These are phyloP conservation scores for Globisporangium alternatum DNA, from an alignment of 352 stramenopile genomes.

Conservation along the genomic window DNA sequence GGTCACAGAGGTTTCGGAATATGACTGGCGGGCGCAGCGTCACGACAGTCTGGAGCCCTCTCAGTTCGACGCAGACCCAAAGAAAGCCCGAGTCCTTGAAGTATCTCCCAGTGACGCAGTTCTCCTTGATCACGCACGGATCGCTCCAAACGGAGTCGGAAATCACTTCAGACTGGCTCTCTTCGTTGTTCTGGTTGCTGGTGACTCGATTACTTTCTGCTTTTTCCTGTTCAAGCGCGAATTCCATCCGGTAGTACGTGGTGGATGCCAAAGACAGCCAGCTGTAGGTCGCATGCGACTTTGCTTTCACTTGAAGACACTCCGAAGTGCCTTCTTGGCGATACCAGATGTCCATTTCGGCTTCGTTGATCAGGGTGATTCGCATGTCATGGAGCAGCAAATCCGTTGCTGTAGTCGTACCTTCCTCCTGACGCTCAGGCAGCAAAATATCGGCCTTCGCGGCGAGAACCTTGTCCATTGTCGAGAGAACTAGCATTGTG, in stretches of 20 bases:
- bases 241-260: slow-evolving; percentile 54
- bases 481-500: slow-evolving; percentile 58
- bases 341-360: slow-evolving; percentile 49
- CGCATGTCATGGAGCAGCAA: slow-evolving; percentile 54
- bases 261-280: slow-evolving; percentile 55
- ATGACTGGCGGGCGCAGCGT: slow-evolving; percentile 46
- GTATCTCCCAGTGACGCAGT: slow-evolving; percentile 51
- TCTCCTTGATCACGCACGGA: slow-evolving; percentile 62
- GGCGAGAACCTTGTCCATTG: slow-evolving; percentile 45
- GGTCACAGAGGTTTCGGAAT: slow-evolving; percentile 44
- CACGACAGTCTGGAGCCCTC: slow-evolving; percentile 53
- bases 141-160: slow-evolving; percentile 46
- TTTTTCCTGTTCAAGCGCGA: slow-evolving; percentile 34
- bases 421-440: not conserved
- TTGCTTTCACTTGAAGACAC: slow-evolving; percentile 32
- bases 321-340: slow-evolving; percentile 65
- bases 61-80: slow-evolving; percentile 65
- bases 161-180: not conserved
- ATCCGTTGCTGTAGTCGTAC: slow-evolving; percentile 6
- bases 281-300: slow-evolving; percentile 49
- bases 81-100: slow-evolving; percentile 53
- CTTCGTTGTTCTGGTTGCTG: not conserved
- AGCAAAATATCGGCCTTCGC: not conserved
- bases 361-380: slow-evolving; percentile 50
- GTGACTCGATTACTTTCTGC: not conserved